Evolutionary conservation across 371 early-diverging fungal genomes (phyloP), one percentile per base, ranked within the genome.

Genomic region (Fennellomyces sp.): DNA sequence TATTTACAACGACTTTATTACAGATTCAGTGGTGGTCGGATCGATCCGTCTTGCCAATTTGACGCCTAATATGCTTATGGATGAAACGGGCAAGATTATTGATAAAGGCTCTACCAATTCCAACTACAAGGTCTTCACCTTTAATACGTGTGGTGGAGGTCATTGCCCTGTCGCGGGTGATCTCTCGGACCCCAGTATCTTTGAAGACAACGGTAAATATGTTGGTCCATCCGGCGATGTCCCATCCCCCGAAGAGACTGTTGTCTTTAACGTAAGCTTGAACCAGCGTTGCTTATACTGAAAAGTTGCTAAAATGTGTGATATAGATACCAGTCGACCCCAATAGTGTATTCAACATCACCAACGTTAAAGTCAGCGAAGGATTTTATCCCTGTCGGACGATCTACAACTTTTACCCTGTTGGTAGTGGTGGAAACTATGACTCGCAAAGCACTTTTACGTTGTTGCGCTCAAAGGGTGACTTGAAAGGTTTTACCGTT

Each of bases 401-500:
- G 0, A 48, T 70, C 29, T 67, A 50, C 21, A 64, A 70, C 51
- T 61, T 67, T 10, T 70, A 67, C 23, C 67, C 70, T 3, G 47
- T 50, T 1, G 64, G 60, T 51, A 13, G 13, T 0, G 6, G 4
- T 7, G 64, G 64, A 8, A 30, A 47, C 6, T 70, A 58, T 21
- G 13, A 30, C 3, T 3, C 51, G 0, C 25, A 45, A 23, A 64
- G 68, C 1, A 12, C 27, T 1, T 61, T 64, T 15, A 49, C 50
- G 5, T 28, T 64, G 8, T 8, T 35, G 17, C 38, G 70, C 12
- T 52, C 57, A 29, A 67, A 61, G 0, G 61, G 50, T 0, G 42
- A 60, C 8, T 41, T 70, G 13, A 52, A 55, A 50, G 71, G 64
- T 3, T 21, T 61, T 5, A 48, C 41, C n/a, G n/a, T 70, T 19